These are phyloP conservation scores for Rhodotorula sphaerocarpa DNA, from an alignment of 768 basidiomycete genomes.

Conservation along the genomic window DNA sequence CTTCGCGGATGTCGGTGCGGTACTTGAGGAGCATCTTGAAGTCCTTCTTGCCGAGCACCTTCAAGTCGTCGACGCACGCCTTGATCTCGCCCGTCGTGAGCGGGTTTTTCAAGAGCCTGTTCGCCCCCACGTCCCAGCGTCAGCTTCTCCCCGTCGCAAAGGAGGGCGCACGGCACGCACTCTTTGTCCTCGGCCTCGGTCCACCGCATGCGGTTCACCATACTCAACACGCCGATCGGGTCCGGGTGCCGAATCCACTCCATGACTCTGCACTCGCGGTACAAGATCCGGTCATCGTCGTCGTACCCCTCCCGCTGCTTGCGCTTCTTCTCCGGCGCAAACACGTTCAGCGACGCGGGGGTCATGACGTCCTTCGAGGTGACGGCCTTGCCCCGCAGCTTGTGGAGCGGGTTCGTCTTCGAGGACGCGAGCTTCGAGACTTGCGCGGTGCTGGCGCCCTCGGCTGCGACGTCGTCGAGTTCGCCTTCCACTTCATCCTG, in stretches of 20 bases:
- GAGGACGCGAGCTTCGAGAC: conserved; percentile 7
- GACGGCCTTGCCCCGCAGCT: conserved; percentile 21
- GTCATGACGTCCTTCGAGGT: conserved; percentile 47
- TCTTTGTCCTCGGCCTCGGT: conserved; percentile 72
- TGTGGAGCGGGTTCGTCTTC: conserved; percentile 27
- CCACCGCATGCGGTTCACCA: conserved; percentile 68
- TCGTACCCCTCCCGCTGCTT: conserved; percentile 88
- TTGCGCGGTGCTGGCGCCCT: neutral
- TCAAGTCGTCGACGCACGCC: conserved; percentile 80
- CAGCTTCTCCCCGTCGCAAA: neutral
- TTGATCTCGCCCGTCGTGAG: conserved; percentile 71
- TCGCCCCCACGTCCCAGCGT: too few species aligned
- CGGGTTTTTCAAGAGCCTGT: conserved; percentile 57
- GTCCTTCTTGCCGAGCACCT: conserved; percentile 94
- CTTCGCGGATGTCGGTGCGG: conserved; percentile 76
- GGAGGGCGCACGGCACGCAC: conserved; percentile 47
- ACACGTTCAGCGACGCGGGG: conserved; percentile 71
- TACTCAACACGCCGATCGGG: conserved; percentile 69
- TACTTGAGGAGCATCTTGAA: conserved; percentile 90
- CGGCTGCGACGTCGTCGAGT: neutral
- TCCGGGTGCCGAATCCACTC: conserved; percentile 65
- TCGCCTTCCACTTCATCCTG: neutral
- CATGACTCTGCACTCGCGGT: conserved; percentile 60
- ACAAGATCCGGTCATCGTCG: conserved; percentile 85
- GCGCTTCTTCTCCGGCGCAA: conserved; percentile 94